Percentiles rank a stretch among this genome's conserved stretches.
These are phyloP conservation scores for Lasiodiplodia hormozganensis DNA, from an alignment of 2,329 filamentous ascomycete genomes.

Conservation along the genomic window DNA sequence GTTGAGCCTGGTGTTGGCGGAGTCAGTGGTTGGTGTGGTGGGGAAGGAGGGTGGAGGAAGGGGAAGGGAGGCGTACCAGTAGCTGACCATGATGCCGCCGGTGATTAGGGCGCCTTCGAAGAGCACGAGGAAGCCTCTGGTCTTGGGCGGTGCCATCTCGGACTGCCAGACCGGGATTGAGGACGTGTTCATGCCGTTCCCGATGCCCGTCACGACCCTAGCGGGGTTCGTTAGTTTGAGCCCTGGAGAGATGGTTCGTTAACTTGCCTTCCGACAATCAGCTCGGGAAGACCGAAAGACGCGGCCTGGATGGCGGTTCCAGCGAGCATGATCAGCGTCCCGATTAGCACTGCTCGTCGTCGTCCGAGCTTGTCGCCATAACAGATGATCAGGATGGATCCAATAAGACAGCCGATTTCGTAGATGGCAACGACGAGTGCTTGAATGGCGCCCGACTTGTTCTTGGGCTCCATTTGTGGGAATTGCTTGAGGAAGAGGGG, in stretches of 20 bases:
- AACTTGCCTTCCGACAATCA: constrained; percentile 51
- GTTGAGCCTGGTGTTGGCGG: constrained; percentile 43
- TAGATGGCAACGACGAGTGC: constrained; percentile 60
- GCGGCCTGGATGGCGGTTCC: constrained; percentile 50
- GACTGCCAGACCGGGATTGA: constrained; percentile 62
- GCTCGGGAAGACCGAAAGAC: constrained; percentile 47
- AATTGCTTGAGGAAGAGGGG: constrained; percentile 44
- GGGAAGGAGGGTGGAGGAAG: not conserved
- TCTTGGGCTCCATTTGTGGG: constrained; percentile 47
- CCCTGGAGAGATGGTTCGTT: too few relatives aligned
- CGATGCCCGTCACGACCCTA: constrained; percentile 59
- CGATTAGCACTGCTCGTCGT: constrained; percentile 51
- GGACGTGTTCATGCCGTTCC: constrained; percentile 62
- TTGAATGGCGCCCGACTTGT: constrained; percentile 44
- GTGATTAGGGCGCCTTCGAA: constrained; percentile 61
- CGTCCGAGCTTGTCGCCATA: constrained; percentile 52
- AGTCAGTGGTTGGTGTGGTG: not conserved
- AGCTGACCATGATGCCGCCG: constrained; percentile 57
- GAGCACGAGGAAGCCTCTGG: constrained; percentile 66
- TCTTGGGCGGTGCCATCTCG: constrained; percentile 60
- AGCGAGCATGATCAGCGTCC: constrained; percentile 49
- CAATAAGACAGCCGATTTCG: constrained; percentile 55
- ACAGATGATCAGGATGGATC: constrained; percentile 47
- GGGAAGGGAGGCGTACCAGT: constrained; percentile 44
- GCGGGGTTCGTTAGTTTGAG: constrained; percentile 34